Evolutionary conservation across 768 basidiomycete species (phyloP), one percentile per base, ranked within the genome.

Genomic region (Leccinum uliginosum): DNA sequence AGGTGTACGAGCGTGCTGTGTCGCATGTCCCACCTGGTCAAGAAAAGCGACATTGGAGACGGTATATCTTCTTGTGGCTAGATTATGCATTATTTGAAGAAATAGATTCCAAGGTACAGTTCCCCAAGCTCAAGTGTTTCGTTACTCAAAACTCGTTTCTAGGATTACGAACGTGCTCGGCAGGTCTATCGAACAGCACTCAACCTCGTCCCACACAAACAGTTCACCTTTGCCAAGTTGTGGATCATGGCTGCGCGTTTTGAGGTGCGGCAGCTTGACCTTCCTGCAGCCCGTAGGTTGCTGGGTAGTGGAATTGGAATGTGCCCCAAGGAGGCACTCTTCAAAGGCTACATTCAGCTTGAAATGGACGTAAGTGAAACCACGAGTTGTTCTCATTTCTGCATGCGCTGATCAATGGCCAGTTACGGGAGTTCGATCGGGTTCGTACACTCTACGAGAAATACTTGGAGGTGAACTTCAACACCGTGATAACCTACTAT

Each of bases 31-130:
- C 97, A 12, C 96, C 96, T 6, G 93, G 93, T 4, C 80, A 78
- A 24, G 94, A 98, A 73, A 99, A 99, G 74, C 76, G 95, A 52
- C 87, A 92, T 72, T 93, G 91, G 91, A 76, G 92, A 61, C 76
- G 91, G 57, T 93, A 93, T 68, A 90, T 93, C 44, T 93, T 93
- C 76, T 67, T 97, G 8, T 98, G 95, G 95, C 69, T 98, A 32
- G 85, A 94, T 68, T 99, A 99, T 74, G 95, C 97, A 0, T 71
- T 97, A 35, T 98, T 98, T 59, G 97, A 99, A 72, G 97, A 99
- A 74, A 87, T 93, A 38, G 95, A 98, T 59, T 89, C 87, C 2
- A 93, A 93, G 84, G 93, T 90, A 58, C 57, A 38, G 21, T 11
- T 29, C 50, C 40, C 6, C 29, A 19, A 17, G 34, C 23, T 32